Evolutionary conservation across 176 grass and related monocot genomes (phyloP), one percentile per base, ranked within the genome.

Genomic region (Puccinellia tenuiflora): DNA sequence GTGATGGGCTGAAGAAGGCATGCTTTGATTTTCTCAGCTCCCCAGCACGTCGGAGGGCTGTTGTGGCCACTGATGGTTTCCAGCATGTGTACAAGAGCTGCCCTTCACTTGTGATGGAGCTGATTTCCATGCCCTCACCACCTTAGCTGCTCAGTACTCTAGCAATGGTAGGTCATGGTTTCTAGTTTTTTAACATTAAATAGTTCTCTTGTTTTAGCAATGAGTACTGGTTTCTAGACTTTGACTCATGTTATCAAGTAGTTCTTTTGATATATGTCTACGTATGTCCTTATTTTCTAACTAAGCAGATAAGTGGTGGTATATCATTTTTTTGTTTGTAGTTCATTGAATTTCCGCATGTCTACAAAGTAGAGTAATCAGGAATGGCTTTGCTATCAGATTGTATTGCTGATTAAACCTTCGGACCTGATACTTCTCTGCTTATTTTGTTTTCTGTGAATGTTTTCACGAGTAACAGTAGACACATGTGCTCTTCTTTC

Each of bases 1-100:
- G 39, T 25, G 22, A 45, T 45, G 68, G 68, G 6, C 13, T 71
- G 68, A 71, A 71, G 68, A 71, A 71, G 68, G 68, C 68, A 25
- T 71, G 68, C 38, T 15, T 71, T 71, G 22, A 71, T 71, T 71
- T 71, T 71, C 68, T 71, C n/a, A 71, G 68, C 39, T 71, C 21
- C n/a, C 68, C 38, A 0, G 68, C 38, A 16, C 39, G 45, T 71
- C 38, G 68, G 2, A 43, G n/a, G 22, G 68, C 68, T 45, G 2
- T 71, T 3, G 68, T 71, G 12, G 68, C 68, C 13, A 45, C 38
- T 16, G 37, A 71, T 0, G 39, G 68, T 13, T 71, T 71, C 68
- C 5, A 71, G n/a, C 38, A 71, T 71, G 3, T 71, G 12, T 45
- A 15, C 17, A 26, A 26, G 38, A 45, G 39, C 68, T 71, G 39